These are phyloP conservation scores for Reticulascus tulasneorum DNA, from an alignment of 2,329 filamentous ascomycete species.

Conservation along the genomic window DNA sequence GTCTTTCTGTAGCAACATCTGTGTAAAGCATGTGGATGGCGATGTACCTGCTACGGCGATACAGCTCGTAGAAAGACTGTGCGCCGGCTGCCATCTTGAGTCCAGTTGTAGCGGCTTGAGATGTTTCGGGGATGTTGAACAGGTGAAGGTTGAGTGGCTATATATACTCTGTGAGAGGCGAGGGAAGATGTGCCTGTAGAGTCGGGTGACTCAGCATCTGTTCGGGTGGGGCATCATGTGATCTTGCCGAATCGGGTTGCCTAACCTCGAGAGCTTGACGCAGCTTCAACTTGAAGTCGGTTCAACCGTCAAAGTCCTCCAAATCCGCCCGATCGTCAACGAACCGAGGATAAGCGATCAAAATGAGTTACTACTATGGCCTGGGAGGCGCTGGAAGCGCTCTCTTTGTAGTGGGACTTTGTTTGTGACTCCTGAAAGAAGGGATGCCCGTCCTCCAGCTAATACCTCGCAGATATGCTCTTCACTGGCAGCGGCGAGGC, in stretches of 20 bases:
- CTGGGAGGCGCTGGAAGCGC: conserved; percentile 64
- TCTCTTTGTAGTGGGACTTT: conserved; percentile 70
- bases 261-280: conserved; percentile 12
- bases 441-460: conserved; percentile 5
- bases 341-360: conserved; percentile 23
- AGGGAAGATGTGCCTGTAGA: conserved; percentile 13
- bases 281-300: conserved; percentile 13
- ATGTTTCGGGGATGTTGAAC: conserved; percentile 2
- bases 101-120: no score
- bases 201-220: conserved; percentile 21
- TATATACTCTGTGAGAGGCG: conserved; percentile 8
- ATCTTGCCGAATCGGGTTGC: conserved; percentile 24
- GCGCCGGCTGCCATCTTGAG: conserved; percentile 45
- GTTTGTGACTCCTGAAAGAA: conserved; percentile 36
- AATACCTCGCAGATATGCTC: conserved; percentile 75
- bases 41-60: conserved; percentile 90
- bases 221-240: conserved; percentile 29
- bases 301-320: conserved; percentile 4
- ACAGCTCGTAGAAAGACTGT: conserved; percentile 84
- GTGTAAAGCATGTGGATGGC: conserved; percentile 25
- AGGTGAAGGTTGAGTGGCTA: conserved; percentile 6
- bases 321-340: conserved; percentile 14
- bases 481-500: conserved; percentile 94
- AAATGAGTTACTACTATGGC: conserved; percentile 72
- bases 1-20: conserved; percentile 17